A percentile compares a stretch with the other conserved stretches of the same genome.
phyloP scores from a whole-genome alignment of 768 basidiomycete species.

The Pilatotrama ljubarskyi region DNA sequence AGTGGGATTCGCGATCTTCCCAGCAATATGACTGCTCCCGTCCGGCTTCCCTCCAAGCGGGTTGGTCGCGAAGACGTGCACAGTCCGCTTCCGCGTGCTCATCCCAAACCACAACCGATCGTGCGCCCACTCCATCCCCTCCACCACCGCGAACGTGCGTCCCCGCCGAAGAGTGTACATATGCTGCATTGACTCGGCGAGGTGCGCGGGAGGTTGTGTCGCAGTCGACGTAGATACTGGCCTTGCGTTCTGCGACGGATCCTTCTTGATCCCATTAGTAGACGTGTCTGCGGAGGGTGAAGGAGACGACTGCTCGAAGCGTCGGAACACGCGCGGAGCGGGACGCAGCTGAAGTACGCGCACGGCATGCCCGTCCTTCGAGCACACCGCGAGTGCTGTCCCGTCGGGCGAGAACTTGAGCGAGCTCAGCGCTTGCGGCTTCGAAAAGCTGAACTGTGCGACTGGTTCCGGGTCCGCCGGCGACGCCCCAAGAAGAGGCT shows the following conservation, averaged over 20 bases:
- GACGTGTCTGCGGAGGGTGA: not conserved
- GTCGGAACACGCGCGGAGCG: constrained; percentile 23
- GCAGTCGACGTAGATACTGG: not conserved
- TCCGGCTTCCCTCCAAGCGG: constrained; percentile 75
- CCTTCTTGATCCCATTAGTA: not conserved
- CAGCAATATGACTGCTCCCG: constrained; percentile 58
- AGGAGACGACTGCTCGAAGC: not conserved
- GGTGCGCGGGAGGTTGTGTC: not conserved
- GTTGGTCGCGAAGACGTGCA: constrained; percentile 76
- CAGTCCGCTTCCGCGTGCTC: constrained; percentile 60
- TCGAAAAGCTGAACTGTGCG: constrained; percentile 50
- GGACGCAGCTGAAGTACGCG: constrained; percentile 49
- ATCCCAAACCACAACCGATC: constrained; percentile 73
- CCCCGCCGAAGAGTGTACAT: constrained; percentile 74
- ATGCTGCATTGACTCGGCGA: constrained; percentile 44
- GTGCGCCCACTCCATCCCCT: constrained; percentile 49
- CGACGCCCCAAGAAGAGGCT: constrained; percentile 30
- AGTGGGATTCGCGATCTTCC: constrained; percentile 53
- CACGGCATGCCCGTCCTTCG: constrained; percentile 55
- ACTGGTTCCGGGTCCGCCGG: constrained; percentile 33
- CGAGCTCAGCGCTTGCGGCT: constrained; percentile 47
- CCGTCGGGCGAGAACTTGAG: constrained; percentile 57
- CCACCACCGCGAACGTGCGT: constrained; percentile 64
- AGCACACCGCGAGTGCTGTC: constrained; percentile 48
- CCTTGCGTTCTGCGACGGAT: not conserved